Conservation (phyloP, 345 rosid species). For the Camelina neglecta region DNA sequence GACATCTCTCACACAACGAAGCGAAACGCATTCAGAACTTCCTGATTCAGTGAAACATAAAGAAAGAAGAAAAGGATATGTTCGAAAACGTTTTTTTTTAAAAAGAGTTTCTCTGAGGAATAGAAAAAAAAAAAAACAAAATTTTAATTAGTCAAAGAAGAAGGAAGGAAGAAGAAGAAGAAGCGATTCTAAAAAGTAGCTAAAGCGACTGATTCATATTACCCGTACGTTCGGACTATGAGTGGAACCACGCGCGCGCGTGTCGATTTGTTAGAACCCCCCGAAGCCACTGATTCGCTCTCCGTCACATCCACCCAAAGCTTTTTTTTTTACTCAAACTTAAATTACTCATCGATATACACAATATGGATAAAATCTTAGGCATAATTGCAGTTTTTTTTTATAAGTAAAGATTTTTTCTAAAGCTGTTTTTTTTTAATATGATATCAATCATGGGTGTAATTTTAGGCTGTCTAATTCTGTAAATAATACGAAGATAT, state of each 20-base stretch:
- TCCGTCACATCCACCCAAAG: slow-evolving; percentile 29
- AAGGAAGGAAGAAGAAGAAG: neutral
- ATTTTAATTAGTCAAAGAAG: too few species aligned
- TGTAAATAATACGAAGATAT: neutral
- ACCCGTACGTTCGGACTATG: slow-evolving; percentile 7
- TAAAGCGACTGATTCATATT: slow-evolving; percentile 1
- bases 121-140: neutral
- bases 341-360: neutral
- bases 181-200: slow-evolving; percentile 16
- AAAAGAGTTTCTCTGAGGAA: neutral
- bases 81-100: neutral
- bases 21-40: neutral
- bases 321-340: neutral
- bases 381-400: neutral
- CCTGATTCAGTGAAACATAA: slow-evolving; percentile 3
- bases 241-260: slow-evolving; percentile 20
- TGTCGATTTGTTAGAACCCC: neutral
- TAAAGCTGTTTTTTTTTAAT: neutral
- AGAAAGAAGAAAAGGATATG: neutral
- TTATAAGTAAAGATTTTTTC: too few species aligned
- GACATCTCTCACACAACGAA: neutral
- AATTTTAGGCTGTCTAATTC: neutral
- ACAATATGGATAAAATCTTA: neutral
- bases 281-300: slow-evolving; percentile 30
- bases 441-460: neutral